phyloP scores from a whole-genome alignment of 202 grass and related monocot genomes.

The Brachypodium distachyon region DNA sequence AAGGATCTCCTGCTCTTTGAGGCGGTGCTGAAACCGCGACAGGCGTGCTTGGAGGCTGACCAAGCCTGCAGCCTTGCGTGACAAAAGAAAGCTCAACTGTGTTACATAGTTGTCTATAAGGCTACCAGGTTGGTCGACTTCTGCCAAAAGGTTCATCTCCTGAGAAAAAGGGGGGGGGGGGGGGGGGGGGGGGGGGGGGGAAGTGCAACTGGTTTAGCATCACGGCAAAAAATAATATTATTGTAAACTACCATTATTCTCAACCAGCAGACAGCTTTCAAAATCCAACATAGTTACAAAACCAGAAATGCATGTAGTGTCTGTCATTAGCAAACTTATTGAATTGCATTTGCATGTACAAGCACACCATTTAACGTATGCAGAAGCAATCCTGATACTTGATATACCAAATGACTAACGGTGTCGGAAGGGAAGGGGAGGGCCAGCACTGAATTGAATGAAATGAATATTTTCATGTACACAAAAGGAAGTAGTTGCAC shows the following conservation, averaged over 20 bases:
- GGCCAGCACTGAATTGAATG: neutral
- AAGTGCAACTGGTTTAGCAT: slow-evolving; percentile 15
- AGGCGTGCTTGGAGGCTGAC: slow-evolving; percentile 90
- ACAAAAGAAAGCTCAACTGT: slow-evolving; percentile 80
- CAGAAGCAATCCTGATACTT: neutral
- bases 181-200: too few species aligned
- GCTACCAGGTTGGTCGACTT: slow-evolving; percentile 94
- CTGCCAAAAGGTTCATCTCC: slow-evolving; percentile 99
- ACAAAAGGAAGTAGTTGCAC: neutral
- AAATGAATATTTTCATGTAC: neutral
- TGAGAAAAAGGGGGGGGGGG: slow-evolving; percentile 31
- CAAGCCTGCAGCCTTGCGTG: slow-evolving; percentile 79
- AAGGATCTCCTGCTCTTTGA: slow-evolving; percentile 98
- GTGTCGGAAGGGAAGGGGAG: neutral
- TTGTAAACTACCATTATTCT: neutral
- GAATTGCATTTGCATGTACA: neutral
- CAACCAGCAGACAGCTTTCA: neutral
- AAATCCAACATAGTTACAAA: neutral
- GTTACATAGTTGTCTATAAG: slow-evolving; percentile 92
- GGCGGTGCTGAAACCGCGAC: slow-evolving; percentile 79
- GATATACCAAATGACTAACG: neutral
- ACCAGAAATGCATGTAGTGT: neutral
- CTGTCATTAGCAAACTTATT: neutral
- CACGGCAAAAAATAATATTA: neutral
- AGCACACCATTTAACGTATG: neutral